Evolutionary conservation across 2,329 filamentous ascomycete species (phyloP).

Genomic region (Coniochaeta sp.): DNA sequence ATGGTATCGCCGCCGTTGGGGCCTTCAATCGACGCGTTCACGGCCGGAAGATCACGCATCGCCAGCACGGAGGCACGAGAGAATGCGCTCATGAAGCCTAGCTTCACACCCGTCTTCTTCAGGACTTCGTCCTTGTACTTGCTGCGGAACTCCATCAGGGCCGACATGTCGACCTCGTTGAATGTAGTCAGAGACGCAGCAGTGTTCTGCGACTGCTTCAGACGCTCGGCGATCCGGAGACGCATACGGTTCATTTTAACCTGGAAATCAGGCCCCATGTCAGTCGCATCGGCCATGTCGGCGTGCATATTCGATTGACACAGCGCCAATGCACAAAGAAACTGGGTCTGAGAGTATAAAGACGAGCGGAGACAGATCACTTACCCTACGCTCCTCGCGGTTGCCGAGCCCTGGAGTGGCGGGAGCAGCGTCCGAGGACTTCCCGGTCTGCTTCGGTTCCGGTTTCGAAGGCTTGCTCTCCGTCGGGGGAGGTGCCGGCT

Average conservation of each 20-base stretch:
- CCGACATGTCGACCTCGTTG: slow-evolving; percentile 99
- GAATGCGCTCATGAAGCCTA: slow-evolving; percentile 99
- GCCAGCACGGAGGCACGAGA: slow-evolving; percentile 82
- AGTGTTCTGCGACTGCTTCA: slow-evolving; percentile 99
- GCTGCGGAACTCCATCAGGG: slow-evolving; percentile 93
- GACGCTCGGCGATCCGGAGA: slow-evolving; percentile 88
- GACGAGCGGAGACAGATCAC: slow-evolving; percentile 22
- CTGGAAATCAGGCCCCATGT: slow-evolving; percentile 32
- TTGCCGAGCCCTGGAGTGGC: slow-evolving; percentile 48
- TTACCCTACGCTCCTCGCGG: slow-evolving; percentile 81
- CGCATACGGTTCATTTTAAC: slow-evolving; percentile 99
- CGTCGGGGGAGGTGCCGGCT: slow-evolving; percentile 22
- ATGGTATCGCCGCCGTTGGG: slow-evolving; percentile 94
- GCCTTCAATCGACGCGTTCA: slow-evolving; percentile 96
- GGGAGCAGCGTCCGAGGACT: slow-evolving; percentile 6
- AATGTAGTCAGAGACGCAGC: slow-evolving; percentile 96
- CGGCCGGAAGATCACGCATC: slow-evolving; percentile 88
- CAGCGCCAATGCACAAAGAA: neutral
- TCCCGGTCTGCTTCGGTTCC: slow-evolving; percentile 16
- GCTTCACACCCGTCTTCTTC: slow-evolving; percentile 94
- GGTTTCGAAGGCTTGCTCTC: slow-evolving; percentile 14
- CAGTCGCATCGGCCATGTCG: neutral
- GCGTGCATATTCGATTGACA: neutral
- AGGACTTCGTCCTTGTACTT: slow-evolving; percentile 94
- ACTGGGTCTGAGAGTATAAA: neutral